These are phyloP conservation scores for Metroxylon sagu DNA, from an alignment of 176 grass and related monocot genomes.

Conservation along the genomic window DNA sequence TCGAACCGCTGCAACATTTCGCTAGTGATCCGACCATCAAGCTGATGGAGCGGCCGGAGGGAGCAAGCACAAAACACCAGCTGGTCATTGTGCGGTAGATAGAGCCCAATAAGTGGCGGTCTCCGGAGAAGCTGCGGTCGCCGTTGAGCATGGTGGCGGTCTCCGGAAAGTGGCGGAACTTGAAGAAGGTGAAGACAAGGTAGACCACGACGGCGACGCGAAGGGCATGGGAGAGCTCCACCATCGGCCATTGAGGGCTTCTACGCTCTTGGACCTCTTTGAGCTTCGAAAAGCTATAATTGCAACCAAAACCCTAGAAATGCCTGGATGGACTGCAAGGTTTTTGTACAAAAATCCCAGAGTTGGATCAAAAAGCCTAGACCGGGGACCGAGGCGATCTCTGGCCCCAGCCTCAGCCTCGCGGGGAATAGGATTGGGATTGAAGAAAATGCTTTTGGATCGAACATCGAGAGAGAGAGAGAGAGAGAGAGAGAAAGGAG, in stretches of 20 bases:
- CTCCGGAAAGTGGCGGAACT: conserved; percentile 88
- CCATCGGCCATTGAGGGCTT: conserved; percentile 10
- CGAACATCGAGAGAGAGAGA: no score
- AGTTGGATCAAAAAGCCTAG: no score
- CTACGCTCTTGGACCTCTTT: neutral
- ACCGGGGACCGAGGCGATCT: no score
- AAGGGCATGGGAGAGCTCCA: conserved; percentile 71
- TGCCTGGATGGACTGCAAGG: no score
- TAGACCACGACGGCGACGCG: conserved; percentile 41
- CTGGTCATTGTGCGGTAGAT: neutral
- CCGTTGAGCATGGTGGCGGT: conserved; percentile 48
- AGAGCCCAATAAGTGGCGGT: neutral
- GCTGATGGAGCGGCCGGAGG: conserved; percentile 51
- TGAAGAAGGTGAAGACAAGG: conserved; percentile 75
- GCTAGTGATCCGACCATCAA: conserved; percentile 32
- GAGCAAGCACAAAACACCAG: conserved; percentile 30
- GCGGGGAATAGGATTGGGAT: no score
- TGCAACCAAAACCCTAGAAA: no score
- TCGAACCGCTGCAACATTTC: neutral
- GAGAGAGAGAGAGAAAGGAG: no score
- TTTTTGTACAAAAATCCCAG: no score
- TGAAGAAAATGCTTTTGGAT: no score
- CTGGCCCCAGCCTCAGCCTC: no score
- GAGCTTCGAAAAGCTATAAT: no score
- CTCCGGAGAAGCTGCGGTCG: conserved; percentile 13